A percentile compares a stretch with the other conserved stretches of the same genome.
Evolutionary conservation across 2,329 filamentous ascomycete genomes (phyloP).

Genomic region (Rutstroemia sp.): DNA sequence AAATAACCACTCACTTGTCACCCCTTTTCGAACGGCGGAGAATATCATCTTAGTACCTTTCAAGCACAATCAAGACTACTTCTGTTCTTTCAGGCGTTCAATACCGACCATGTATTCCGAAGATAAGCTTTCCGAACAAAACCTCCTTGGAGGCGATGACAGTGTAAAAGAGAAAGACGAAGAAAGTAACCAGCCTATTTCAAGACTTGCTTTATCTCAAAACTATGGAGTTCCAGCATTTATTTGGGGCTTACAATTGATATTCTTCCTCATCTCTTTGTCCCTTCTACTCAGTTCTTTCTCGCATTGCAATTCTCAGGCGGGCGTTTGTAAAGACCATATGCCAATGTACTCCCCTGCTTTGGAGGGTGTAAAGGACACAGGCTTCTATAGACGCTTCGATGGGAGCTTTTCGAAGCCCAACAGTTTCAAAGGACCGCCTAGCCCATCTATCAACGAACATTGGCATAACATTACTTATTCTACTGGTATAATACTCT

Average conservation of each 20-base stretch:
- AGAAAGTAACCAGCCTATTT: not conserved
- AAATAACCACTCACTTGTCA: too few species aligned
- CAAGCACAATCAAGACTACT: too few species aligned
- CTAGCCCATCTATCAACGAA: not conserved
- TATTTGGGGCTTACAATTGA: not conserved
- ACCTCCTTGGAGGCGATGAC: not conserved
- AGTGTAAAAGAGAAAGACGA: not conserved
- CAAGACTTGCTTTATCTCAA: not conserved
- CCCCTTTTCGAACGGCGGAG: too few species aligned
- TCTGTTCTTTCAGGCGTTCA: too few species aligned
- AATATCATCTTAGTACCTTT: too few species aligned
- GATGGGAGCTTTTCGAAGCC: not conserved
- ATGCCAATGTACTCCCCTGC: not conserved
- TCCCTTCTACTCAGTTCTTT: not conserved
- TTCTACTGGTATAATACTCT: not conserved
- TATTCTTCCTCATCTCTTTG: not conserved
- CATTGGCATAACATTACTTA: not conserved
- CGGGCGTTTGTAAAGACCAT: not conserved
- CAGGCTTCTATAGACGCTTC: not conserved
- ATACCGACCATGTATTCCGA: not conserved
- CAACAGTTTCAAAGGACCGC: not conserved
- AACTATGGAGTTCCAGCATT: not conserved
- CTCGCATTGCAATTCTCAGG: not conserved
- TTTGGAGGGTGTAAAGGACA: not conserved
- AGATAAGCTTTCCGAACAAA: not conserved